Conservation (phyloP, 1,139 yeast species). For the Debaryomycetaceae sp. region DNA sequence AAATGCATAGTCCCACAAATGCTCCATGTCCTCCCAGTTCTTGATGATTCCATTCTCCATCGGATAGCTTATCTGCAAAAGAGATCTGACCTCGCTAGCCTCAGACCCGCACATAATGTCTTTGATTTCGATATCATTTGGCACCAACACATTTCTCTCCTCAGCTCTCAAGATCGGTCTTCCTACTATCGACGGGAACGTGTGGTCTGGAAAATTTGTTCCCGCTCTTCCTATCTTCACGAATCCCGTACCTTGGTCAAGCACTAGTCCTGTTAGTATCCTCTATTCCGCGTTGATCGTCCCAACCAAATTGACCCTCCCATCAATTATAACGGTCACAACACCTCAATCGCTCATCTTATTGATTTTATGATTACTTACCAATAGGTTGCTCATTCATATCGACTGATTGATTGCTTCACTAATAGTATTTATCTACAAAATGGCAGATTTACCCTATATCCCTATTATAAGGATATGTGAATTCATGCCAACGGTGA, state of each 20-base stretch:
- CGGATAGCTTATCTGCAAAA: constrained; percentile 89
- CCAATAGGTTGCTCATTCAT: constrained; percentile 56
- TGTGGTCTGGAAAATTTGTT: constrained; percentile 93
- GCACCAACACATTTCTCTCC: constrained; percentile 61
- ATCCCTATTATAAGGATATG: neutral
- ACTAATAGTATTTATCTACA: neutral
- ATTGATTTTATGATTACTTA: constrained; percentile 27
- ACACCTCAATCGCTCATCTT: neutral
- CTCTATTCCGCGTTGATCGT: neutral
- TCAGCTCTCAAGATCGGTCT: constrained; percentile 97
- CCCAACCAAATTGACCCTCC: neutral
- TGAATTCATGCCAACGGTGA: neutral
- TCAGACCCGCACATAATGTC: constrained; percentile 98
- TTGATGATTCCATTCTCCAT: constrained; percentile 98
- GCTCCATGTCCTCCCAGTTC: constrained; percentile 99
- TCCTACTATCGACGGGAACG: constrained; percentile 98
- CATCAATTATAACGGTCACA: neutral
- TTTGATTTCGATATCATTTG: constrained; percentile 65
- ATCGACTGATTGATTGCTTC: constrained; percentile 2
- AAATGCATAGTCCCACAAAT: constrained; percentile 96
- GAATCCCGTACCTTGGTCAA: constrained; percentile 99
- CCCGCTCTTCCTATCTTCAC: constrained; percentile 95
- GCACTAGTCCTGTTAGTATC: constrained; percentile 49
- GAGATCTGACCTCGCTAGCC: constrained; percentile 86
- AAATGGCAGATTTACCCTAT: neutral